A percentile compares a stretch with the other conserved stretches of the same genome.
phyloP scores from a whole-genome alignment of 768 basidiomycete genomes.

The Boletus bicolor region DNA sequence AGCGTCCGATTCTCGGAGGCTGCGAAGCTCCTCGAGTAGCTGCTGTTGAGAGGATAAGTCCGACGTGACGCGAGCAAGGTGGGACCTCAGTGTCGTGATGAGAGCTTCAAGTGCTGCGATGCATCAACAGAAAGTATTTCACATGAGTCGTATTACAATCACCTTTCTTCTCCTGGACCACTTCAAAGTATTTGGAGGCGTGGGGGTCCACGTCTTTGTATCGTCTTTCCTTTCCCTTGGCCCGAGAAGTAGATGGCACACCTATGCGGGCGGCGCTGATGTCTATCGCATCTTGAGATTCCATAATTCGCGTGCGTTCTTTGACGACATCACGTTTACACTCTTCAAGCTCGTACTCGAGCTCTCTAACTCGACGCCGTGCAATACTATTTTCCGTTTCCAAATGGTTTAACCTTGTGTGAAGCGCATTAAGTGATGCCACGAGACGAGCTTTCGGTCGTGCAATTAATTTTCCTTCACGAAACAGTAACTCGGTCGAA shows the following conservation, averaged over 20 bases:
- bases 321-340: constrained; percentile 74
- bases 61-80: constrained; percentile 72
- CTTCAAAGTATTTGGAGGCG: constrained; percentile 62
- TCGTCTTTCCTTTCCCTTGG: constrained; percentile 29
- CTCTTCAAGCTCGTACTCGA: constrained; percentile 82
- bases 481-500: constrained; percentile 5
- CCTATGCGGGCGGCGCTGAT: constrained; percentile 12
- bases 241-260: constrained; percentile 21
- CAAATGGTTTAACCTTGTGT: constrained; percentile 64
- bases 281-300: constrained; percentile 45
- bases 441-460: constrained; percentile 52
- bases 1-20: constrained; percentile 60
- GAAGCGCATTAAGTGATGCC: constrained; percentile 59
- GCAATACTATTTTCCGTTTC: constrained; percentile 83
- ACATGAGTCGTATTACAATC: constrained; percentile 6
- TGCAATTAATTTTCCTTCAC: not conserved
- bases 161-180: constrained; percentile 91
- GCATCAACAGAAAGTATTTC: constrained; percentile 7
- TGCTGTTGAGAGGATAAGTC: constrained; percentile 78
- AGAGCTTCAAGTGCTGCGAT: constrained; percentile 74
- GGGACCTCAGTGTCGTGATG: constrained; percentile 66
- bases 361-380: constrained; percentile 75
- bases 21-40: constrained; percentile 62
- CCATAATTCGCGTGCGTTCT: constrained; percentile 63
- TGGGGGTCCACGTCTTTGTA: constrained; percentile 37